phyloP scores from a whole-genome alignment of 2,329 filamentous ascomycete genomes.

The Clathrospora elynae region DNA sequence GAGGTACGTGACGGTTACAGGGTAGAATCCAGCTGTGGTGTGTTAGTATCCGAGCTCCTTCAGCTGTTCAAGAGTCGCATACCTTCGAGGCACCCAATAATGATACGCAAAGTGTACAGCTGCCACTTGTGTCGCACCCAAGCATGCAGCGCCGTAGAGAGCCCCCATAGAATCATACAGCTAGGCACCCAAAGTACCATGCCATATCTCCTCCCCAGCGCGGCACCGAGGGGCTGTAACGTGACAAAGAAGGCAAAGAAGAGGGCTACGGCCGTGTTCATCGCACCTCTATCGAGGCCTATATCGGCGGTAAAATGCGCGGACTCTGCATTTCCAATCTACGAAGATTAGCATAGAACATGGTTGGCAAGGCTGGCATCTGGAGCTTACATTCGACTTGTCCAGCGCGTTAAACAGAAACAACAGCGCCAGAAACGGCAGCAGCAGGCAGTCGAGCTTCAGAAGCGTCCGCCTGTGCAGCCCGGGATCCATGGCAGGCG shows the following conservation, averaged over 20 bases:
- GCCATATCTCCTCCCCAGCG: conserved; percentile 62
- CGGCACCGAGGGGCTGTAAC: conserved; percentile 62
- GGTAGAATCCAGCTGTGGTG: conserved; percentile 60
- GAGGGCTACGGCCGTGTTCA: conserved; percentile 62
- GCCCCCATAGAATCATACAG: conserved; percentile 62
- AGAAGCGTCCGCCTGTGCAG: conserved; percentile 49
- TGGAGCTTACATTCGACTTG: conserved; percentile 53
- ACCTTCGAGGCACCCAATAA: conserved; percentile 57
- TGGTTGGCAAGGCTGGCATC: not conserved
- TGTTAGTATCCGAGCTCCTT: conserved; percentile 22
- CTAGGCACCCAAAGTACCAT: conserved; percentile 62
- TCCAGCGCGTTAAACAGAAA: conserved; percentile 61
- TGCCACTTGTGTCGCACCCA: conserved; percentile 55
- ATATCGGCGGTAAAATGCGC: conserved; percentile 65
- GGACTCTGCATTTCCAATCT: conserved; percentile 61
- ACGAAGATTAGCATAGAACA: not conserved
- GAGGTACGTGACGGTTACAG: conserved; percentile 63
- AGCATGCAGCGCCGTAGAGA: conserved; percentile 56
- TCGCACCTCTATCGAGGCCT: conserved; percentile 56
- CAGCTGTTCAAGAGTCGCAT: conserved; percentile 9
- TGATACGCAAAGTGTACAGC: conserved; percentile 52
- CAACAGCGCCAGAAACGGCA: conserved; percentile 58
- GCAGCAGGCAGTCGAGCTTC: conserved; percentile 57
- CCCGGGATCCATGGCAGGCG: conserved; percentile 2
- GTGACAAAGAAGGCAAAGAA: conserved; percentile 66